These are phyloP conservation scores for Borealophlyctis nickersoniae DNA, from an alignment of 192 early-diverging fungal species.

Conservation along the genomic window DNA sequence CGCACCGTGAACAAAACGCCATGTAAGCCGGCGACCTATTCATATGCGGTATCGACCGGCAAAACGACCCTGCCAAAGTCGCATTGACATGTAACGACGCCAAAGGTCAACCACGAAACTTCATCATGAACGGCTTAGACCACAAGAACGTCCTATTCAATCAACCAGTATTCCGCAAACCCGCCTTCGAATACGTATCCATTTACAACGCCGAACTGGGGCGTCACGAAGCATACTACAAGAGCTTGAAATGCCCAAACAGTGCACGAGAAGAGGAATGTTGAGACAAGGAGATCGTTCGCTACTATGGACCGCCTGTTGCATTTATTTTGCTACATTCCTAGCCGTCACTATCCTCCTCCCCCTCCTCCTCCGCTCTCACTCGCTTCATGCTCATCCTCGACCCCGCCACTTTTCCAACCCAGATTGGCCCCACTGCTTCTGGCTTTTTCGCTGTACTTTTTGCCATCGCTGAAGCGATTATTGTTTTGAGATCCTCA, in stretches of 20 bases:
- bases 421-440: too few species aligned
- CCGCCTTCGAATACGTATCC: conserved; percentile 69
- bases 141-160: conserved; percentile 72
- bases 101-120: conserved; percentile 69
- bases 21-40: conserved; percentile 72
- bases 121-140: conserved; percentile 80
- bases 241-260: conserved; percentile 47
- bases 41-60: conserved; percentile 81
- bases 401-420: too few species aligned
- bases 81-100: conserved; percentile 83
- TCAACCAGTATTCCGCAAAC: conserved; percentile 54
- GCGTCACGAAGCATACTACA: conserved; percentile 78
- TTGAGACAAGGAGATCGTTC: too few species aligned
- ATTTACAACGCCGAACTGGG: conserved; percentile 70
- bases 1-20: conserved; percentile 48
- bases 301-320: too few species aligned
- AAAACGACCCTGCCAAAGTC: conserved; percentile 69
- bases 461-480: too few species aligned
- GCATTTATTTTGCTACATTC: too few species aligned
- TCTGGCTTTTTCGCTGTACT: too few species aligned
- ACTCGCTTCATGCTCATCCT: too few species aligned
- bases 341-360: too few species aligned
- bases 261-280: conserved; percentile 27
- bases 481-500: too few species aligned
- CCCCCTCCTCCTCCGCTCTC: too few species aligned